These are phyloP conservation scores for Pyrrhoderma lamaoense DNA, from an alignment of 1,284 basidiomycete genomes.

Conservation along the genomic window DNA sequence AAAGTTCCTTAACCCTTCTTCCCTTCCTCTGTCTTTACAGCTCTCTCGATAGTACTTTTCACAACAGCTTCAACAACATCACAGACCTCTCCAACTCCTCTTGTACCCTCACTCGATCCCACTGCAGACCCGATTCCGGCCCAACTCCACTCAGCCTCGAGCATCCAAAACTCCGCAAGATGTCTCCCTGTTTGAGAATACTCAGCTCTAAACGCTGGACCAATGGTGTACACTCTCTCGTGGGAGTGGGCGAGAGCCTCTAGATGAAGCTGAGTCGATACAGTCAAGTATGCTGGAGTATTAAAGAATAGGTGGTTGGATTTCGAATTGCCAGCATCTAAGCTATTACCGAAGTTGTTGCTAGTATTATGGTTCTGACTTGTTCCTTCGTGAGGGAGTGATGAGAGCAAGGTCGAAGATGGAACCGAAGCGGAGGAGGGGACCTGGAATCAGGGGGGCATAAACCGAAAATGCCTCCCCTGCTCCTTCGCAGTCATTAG, in stretches of 20 bases:
- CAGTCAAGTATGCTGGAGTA: conserved; percentile 80
- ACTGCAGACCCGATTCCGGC: neutral
- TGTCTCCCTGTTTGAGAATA: conserved; percentile 85
- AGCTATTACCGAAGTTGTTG: too few relatives aligned
- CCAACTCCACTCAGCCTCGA: conserved; percentile 88
- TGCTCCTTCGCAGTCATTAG: conserved; percentile 95
- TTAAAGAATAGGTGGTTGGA: conserved; percentile 53
- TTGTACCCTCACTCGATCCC: conserved; percentile 17
- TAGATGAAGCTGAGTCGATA: conserved; percentile 92
- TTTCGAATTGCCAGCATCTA: neutral
- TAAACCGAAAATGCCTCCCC: conserved; percentile 85
- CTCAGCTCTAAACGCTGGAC: conserved; percentile 92
- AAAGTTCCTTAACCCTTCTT: conserved; percentile 25
- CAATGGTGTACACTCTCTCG: conserved; percentile 83
- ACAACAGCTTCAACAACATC: conserved; percentile 64
- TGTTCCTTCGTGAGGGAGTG: too few relatives aligned
- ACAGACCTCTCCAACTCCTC: conserved; percentile 51
- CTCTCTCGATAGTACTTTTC: conserved; percentile 36
- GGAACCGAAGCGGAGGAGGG: conserved; percentile 7
- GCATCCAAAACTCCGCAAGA: conserved; percentile 98
- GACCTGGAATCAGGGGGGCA: conserved; percentile 22
- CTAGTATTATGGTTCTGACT: too few relatives aligned
- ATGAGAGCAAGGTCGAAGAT: too few relatives aligned
- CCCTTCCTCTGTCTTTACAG: conserved; percentile 31
- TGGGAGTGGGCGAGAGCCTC: conserved; percentile 80